Evolutionary conservation across 1,284 basidiomycete genomes (phyloP).

Genomic region (Xerocomus minutiporus): DNA sequence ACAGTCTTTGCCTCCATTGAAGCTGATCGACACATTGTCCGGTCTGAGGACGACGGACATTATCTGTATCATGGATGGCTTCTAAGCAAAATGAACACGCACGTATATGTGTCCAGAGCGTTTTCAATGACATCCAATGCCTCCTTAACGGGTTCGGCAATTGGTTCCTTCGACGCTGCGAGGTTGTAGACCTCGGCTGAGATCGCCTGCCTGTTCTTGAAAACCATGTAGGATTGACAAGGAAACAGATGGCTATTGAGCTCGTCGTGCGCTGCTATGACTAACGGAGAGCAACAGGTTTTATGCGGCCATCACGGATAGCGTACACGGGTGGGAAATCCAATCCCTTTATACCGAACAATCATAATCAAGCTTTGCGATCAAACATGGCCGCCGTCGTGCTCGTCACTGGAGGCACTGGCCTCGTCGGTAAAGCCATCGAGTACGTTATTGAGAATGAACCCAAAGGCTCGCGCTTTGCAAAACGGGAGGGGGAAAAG

Average conservation of each 20-base stretch:
- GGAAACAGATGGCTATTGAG: not conserved
- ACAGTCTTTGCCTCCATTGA: constrained; percentile 99
- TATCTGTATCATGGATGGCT: constrained; percentile 4
- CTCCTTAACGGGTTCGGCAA: constrained; percentile 64
- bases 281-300: not conserved
- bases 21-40: constrained; percentile 78
- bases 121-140: constrained; percentile 77
- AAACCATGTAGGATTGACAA: constrained; percentile 1
- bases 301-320: not conserved
- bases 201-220: constrained; percentile 45
- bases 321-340: not conserved
- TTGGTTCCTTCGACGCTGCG: constrained; percentile 47
- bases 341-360: no score
- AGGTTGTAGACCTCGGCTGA: constrained; percentile 57
- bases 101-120: constrained; percentile 76
- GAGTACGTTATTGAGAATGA: constrained; percentile 75
- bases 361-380: not conserved
- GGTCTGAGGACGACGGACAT: constrained; percentile 38
- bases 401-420: constrained; percentile 80
- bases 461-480: constrained; percentile 71
- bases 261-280: constrained; percentile 2
- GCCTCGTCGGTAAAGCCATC: constrained; percentile 82
- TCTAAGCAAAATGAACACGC: constrained; percentile 33
- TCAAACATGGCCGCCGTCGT: constrained; percentile 47
- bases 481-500: constrained; percentile 66